Conservation (phyloP, 352 stramenopile species). For the Heterotrichella gracilis region DNA sequence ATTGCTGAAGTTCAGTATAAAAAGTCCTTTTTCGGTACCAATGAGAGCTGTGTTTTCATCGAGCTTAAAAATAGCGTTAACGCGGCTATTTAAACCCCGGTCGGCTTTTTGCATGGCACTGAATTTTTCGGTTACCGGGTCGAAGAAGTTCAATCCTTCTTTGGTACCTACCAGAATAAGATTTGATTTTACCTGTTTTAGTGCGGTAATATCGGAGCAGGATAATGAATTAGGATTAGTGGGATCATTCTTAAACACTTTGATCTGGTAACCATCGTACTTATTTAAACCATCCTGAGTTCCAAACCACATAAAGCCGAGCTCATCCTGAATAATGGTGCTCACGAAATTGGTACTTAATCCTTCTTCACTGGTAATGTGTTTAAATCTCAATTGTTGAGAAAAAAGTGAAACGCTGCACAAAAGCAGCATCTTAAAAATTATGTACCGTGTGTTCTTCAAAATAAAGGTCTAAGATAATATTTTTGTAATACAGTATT, state of each 20-base stretch:
- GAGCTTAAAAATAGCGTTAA: not conserved
- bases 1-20: not conserved
- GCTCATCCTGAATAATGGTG: not conserved
- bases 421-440: not conserved
- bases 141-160: not conserved
- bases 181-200: not conserved
- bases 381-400: not conserved
- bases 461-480: not conserved
- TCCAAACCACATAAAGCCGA: not conserved
- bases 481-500: too few relatives aligned
- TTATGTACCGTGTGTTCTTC: not conserved
- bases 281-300: not conserved
- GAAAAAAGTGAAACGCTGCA: not conserved
- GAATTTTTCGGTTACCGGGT: not conserved
- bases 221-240: not conserved
- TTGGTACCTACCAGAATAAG: not conserved
- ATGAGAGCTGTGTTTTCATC: not conserved
- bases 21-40: not conserved
- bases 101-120: not conserved
- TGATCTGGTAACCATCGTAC: not conserved
- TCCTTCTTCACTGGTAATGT: not conserved
- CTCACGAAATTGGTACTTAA: not conserved
- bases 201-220: not conserved
- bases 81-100: not conserved
- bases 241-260: slow-evolving; percentile 1